phyloP scores from a whole-genome alignment of 2,329 filamentous ascomycete species.

The Aspergillus sp. region DNA sequence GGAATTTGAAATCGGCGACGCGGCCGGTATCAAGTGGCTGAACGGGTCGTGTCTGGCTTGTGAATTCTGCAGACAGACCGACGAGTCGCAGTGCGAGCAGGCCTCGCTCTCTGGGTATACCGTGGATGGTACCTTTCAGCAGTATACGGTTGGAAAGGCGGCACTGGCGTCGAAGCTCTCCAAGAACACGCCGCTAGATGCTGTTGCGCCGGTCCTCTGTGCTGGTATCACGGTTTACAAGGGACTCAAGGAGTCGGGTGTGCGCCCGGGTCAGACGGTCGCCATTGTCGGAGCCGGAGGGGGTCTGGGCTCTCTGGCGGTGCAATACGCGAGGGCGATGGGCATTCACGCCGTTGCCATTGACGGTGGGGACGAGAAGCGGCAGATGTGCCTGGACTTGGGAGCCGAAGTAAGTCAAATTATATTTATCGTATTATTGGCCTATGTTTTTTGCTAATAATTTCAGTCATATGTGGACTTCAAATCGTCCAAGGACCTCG shows the following conservation, averaged over 20 bases:
- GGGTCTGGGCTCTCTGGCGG: slow-evolving; percentile 68
- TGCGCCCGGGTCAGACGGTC: slow-evolving; percentile 64
- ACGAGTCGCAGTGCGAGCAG: slow-evolving; percentile 74
- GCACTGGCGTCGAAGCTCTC: slow-evolving; percentile 75
- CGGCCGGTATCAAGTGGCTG: slow-evolving; percentile 86
- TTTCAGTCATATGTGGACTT: slow-evolving; percentile 66
- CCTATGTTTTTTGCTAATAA: background rate
- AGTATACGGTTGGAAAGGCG: slow-evolving; percentile 83
- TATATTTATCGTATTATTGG: background rate
- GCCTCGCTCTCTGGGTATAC: slow-evolving; percentile 80
- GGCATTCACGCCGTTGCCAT: slow-evolving; percentile 72
- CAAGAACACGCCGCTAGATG: slow-evolving; percentile 66
- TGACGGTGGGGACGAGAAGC: slow-evolving; percentile 76
- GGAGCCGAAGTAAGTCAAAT: slow-evolving; percentile 46
- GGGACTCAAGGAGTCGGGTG: slow-evolving; percentile 76
- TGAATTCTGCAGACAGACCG: slow-evolving; percentile 69
- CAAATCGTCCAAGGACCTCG: slow-evolving; percentile 61
- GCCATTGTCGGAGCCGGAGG: slow-evolving; percentile 82
- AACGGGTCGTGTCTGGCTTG: slow-evolving; percentile 80
- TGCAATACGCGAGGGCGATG: slow-evolving; percentile 89
- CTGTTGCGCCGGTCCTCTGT: slow-evolving; percentile 71
- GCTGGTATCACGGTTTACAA: slow-evolving; percentile 86
- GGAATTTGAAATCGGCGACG: slow-evolving; percentile 72
- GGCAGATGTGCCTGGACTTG: slow-evolving; percentile 55
- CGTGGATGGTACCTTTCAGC: slow-evolving; percentile 86